phyloP scores from a whole-genome alignment of 352 stramenopile genomes.

The Phytophthora megakarya region DNA sequence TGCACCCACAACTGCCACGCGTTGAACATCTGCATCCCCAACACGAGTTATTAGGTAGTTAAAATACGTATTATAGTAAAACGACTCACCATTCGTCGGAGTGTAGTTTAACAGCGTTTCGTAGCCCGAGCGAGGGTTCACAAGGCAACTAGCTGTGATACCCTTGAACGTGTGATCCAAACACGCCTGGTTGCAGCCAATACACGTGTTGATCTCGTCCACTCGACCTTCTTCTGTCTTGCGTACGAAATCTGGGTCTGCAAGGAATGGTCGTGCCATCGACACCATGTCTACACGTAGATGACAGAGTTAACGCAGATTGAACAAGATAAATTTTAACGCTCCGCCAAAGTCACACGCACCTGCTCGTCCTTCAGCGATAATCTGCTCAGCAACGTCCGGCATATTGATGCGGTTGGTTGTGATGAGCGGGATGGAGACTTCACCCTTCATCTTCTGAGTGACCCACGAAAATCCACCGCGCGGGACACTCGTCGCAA shows the following conservation, averaged over 20 bases:
- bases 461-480: constrained; percentile 95
- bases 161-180: constrained; percentile 97
- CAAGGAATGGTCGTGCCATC: constrained; percentile 93
- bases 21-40: constrained; percentile 39
- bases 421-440: constrained; percentile 94
- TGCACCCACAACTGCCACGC: constrained; percentile 92
- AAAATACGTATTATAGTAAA: neutral
- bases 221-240: constrained; percentile 91
- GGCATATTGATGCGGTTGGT: constrained; percentile 98
- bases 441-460: constrained; percentile 86
- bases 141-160: constrained; percentile 94
- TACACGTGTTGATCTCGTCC: constrained; percentile 98
- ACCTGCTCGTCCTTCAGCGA: constrained; percentile 80
- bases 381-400: constrained; percentile 88
- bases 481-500: constrained; percentile 95
- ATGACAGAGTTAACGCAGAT: neutral
- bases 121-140: constrained; percentile 96
- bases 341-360: neutral
- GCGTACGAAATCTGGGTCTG: constrained; percentile 93
- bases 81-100: constrained; percentile 41
- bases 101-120: constrained; percentile 92
- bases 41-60: constrained; percentile 1
- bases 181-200: constrained; percentile 96
- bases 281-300: constrained; percentile 81
- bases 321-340: neutral